phyloP scores from a whole-genome alignment of 352 stramenopile species.

The Phytopythium montanum region DNA sequence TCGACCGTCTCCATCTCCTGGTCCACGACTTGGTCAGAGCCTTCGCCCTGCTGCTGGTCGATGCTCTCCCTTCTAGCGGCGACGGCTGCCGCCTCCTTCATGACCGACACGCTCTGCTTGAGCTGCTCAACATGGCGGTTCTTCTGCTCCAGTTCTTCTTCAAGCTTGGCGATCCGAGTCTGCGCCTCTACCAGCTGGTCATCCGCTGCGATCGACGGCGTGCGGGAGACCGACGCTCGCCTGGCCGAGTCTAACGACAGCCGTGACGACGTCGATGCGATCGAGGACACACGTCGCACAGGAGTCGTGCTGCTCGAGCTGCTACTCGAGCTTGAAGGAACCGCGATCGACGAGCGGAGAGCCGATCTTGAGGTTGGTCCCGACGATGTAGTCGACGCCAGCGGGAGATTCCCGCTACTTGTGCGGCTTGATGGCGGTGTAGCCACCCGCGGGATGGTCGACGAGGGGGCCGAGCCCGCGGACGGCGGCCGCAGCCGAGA shows the following conservation, averaged over 20 bases:
- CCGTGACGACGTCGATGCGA: slow-evolving; percentile 9
- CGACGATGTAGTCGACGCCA: slow-evolving; percentile 9
- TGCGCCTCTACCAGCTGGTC: slow-evolving; percentile 52
- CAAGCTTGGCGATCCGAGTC: slow-evolving; percentile 47
- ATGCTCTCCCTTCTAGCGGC: slow-evolving; percentile 8
- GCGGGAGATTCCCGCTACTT: neutral
- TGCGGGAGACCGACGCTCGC: slow-evolving; percentile 10
- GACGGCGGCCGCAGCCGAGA: slow-evolving; percentile 10
- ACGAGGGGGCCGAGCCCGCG: slow-evolving; percentile 3
- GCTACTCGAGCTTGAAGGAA: slow-evolving; percentile 8
- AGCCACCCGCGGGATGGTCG: slow-evolving; percentile 8
- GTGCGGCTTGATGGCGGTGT: slow-evolving; percentile 7
- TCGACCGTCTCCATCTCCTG: slow-evolving; percentile 12
- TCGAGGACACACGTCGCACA: slow-evolving; percentile 7
- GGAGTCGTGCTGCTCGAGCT: slow-evolving; percentile 10
- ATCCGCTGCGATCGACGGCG: slow-evolving; percentile 16
- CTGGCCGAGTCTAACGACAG: slow-evolving; percentile 25
- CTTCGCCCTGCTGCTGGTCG: slow-evolving; percentile 26
- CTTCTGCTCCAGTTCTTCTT: slow-evolving; percentile 70
- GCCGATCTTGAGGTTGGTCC: slow-evolving; percentile 7
- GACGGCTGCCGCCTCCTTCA: slow-evolving; percentile 34
- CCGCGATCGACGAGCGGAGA: slow-evolving; percentile 10
- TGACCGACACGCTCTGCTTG: slow-evolving; percentile 50
- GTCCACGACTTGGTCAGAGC: slow-evolving; percentile 21
- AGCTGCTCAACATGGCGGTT: slow-evolving; percentile 63